Evolutionary conservation across 352 stramenopile species (phyloP).

Genomic region (Synura sp.): DNA sequence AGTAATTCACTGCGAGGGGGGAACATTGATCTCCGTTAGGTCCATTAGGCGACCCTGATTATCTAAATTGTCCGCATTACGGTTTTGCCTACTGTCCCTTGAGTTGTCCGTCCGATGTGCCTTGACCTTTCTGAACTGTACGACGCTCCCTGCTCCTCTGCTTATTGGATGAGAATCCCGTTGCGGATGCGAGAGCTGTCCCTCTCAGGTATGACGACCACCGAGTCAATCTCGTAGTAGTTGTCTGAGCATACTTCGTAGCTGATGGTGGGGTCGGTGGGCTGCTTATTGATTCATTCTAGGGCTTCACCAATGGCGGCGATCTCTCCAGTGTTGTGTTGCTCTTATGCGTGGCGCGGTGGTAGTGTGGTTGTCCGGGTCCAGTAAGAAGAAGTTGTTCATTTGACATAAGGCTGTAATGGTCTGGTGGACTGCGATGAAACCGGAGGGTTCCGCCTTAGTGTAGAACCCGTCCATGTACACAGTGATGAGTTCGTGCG

Average conservation of each 20-base stretch:
- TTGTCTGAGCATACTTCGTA: slow-evolving; percentile 29
- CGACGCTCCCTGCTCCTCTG: not conserved
- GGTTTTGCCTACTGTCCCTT: not conserved
- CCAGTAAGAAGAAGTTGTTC: not conserved
- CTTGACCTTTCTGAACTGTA: slow-evolving; percentile 16
- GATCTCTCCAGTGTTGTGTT: no score
- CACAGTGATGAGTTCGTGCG: not conserved
- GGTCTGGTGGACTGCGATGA: not conserved
- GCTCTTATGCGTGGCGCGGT: not conserved
- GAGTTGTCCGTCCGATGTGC: no score
- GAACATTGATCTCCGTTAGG: not conserved
- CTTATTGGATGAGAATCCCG: no score
- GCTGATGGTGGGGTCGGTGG: not conserved
- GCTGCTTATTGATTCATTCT: not conserved
- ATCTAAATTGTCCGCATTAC: not conserved
- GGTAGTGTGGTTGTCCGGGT: not conserved
- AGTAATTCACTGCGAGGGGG: not conserved
- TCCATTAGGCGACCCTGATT: not conserved
- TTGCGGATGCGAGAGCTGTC: no score
- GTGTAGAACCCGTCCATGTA: no score
- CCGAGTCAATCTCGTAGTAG: not conserved
- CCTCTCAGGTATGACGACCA: no score
- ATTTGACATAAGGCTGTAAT: not conserved
- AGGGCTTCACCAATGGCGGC: no score
- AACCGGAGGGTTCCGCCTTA: not conserved